Conservation (phyloP, 169 alveolate genomes). For the Neospora caninum region DNA sequence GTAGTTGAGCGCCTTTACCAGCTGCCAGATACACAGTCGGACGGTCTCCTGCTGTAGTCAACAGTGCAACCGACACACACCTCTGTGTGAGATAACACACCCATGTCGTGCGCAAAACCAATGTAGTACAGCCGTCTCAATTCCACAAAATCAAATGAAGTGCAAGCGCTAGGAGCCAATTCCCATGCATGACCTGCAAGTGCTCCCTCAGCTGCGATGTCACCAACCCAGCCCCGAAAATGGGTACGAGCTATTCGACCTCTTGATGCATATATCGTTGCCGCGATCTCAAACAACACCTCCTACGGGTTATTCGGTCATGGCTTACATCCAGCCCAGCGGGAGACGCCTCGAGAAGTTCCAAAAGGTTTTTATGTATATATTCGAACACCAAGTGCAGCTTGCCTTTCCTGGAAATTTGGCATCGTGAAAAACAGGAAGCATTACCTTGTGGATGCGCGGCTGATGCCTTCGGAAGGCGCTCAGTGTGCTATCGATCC, state of each 20-base stretch:
- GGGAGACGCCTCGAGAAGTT: conserved; percentile 88
- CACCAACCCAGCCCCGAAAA: too few relatives aligned
- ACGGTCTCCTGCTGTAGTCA: conserved; percentile 79
- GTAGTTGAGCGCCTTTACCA: conserved; percentile 87
- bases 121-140: background rate
- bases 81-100: background rate
- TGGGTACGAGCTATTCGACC: too few relatives aligned
- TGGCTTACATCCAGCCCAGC: conserved; percentile 61
- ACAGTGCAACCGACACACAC: background rate
- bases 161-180: background rate
- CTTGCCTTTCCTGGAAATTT: conserved; percentile 82
- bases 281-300: too few relatives aligned
- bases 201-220: too few relatives aligned
- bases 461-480: too few relatives aligned
- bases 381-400: conserved; percentile 90
- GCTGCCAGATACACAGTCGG: conserved; percentile 86
- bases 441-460: too few relatives aligned
- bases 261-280: too few relatives aligned
- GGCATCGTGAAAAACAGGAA: background rate
- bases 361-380: conserved; percentile 89
- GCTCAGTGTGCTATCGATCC: too few relatives aligned
- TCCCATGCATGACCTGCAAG: too few relatives aligned
- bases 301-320: too few relatives aligned
- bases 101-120: background rate
- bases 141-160: background rate